Base-by-base conservation (phyloP, 1,284 basidiomycete species). In the Ceratobasidium sp. region DNA sequence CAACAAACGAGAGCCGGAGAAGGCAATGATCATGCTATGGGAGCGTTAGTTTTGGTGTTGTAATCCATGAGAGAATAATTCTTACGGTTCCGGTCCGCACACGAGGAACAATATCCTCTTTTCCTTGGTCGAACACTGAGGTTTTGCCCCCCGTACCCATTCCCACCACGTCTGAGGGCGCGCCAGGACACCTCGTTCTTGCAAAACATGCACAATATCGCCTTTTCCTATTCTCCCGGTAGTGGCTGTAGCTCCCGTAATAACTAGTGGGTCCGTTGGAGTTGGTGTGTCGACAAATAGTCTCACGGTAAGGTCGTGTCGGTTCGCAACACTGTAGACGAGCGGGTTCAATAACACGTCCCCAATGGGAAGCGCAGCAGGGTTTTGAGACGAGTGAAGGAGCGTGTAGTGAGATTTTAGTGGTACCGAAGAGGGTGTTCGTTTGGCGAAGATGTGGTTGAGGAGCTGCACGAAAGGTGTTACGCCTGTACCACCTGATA, bases 401-500 rank as follows among this genome's bases (percentile, higher is more conserved):
- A 76, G 63, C 19, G 74, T 76, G 45, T 74, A 69, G 50, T 78
- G 75, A n/a, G 75, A 66, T 31, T 72, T 60, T 41, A 56, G 47
- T 1, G 74, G 36, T 19, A 22, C 65, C 14, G 75, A 73, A 5
- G 63, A 48, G 50, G 48, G 73, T 17, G 63, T 73, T 53, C 75
- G 62, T 24, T 67, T 41, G 27, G 69, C 53, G 63, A 78, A 77
- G 19, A 69, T 47, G 56, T 63, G 66, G 44, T 78, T 76, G 19
- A 78, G 53, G 57, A 78, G 74, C 51, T 78, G 77, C n/a, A 75
- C 75, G 56, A 76, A 78, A 17, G 77, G 77, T 24, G 77, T 78
- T 50, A 78, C 77, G 9, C 77, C 77, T 15, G 97, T 89, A 45
- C 88, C 88, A 63, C 77, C 77, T 71, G 77, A 78, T 63, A 78